Conservation (phyloP, 1,284 basidiomycete species). For the Ceratobasidium sp. region DNA sequence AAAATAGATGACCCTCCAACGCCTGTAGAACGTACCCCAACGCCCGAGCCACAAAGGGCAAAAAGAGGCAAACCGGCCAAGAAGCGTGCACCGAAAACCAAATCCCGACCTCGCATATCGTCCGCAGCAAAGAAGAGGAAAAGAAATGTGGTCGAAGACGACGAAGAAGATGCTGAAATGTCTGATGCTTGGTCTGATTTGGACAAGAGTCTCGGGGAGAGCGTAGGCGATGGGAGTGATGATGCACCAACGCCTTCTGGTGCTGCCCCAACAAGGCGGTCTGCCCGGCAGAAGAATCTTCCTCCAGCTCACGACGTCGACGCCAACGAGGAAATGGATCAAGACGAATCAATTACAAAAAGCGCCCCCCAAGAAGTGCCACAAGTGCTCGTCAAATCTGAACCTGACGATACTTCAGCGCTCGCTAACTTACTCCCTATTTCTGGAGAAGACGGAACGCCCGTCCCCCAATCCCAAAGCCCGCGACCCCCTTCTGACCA, state of each 20-base stretch:
- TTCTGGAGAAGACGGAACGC: conserved; percentile 38
- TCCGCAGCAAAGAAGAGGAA: conserved; percentile 39
- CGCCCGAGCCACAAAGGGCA: conserved; percentile 18
- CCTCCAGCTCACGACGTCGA: conserved; percentile 3
- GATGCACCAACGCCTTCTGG: not conserved
- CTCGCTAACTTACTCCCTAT: conserved; percentile 43
- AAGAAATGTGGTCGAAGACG: conserved; percentile 5
- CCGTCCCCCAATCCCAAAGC: conserved; percentile 24
- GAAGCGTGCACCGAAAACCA: conserved; percentile 31
- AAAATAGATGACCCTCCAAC: not conserved
- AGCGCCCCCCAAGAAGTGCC: not conserved
- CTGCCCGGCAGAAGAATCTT: conserved; percentile 27
- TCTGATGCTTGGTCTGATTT: conserved; percentile 37
- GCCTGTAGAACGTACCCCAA: conserved; percentile 8
- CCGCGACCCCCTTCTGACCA: conserved; percentile 27
- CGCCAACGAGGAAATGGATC: conserved; percentile 30
- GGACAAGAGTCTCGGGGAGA: conserved; percentile 11
- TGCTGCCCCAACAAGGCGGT: conserved; percentile 35
- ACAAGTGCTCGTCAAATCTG: conserved; percentile 35
- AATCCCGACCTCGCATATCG: conserved; percentile 15
- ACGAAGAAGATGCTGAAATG: conserved; percentile 41
- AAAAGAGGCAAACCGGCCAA: conserved; percentile 28
- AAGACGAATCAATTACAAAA: not conserved
- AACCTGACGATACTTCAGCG: conserved; percentile 42
- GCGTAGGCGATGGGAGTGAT: not conserved